Conservation (phyloP, 2,329 filamentous ascomycete species). For the Cordyceps farinosa region DNA sequence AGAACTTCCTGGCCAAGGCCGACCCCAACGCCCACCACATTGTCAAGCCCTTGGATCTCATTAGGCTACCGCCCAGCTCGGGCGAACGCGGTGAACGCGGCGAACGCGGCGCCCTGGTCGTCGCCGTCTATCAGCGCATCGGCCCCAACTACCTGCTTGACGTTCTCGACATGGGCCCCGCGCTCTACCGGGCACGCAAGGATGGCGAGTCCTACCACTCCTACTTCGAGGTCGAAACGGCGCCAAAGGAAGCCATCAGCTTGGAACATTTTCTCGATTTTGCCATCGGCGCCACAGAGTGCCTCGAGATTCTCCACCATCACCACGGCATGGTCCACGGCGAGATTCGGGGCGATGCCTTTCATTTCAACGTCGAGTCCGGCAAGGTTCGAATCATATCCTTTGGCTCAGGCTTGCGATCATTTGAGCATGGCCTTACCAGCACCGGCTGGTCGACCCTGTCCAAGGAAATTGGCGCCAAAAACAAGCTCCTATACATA, state of each 20-base stretch:
- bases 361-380: slow-evolving; percentile 74
- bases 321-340: slow-evolving; percentile 82
- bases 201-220: slow-evolving; percentile 49
- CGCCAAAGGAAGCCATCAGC: slow-evolving; percentile 58
- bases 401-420: slow-evolving; percentile 80
- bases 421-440: slow-evolving; percentile 84
- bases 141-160: slow-evolving; percentile 70
- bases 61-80: slow-evolving; percentile 64
- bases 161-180: slow-evolving; percentile 73
- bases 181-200: slow-evolving; percentile 59
- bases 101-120: slow-evolving; percentile 68
- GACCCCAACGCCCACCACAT: slow-evolving; percentile 75
- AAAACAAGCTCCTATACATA: slow-evolving; percentile 86
- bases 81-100: slow-evolving; percentile 59
- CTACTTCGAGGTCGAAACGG: slow-evolving; percentile 42
- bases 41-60: slow-evolving; percentile 73
- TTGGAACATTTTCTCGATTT: slow-evolving; percentile 82
- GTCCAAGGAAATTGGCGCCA: slow-evolving; percentile 78
- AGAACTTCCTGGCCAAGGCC: slow-evolving; percentile 64
- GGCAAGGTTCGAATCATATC: slow-evolving; percentile 74
- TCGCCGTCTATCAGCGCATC: slow-evolving; percentile 76
- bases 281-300: slow-evolving; percentile 82
- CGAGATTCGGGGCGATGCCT: slow-evolving; percentile 85
- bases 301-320: slow-evolving; percentile 87
- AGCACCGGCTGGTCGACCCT: slow-evolving; percentile 83